Base-by-base conservation (phyloP, 2,329 filamentous ascomycete genomes). In the Rutstroemia sp. region DNA sequence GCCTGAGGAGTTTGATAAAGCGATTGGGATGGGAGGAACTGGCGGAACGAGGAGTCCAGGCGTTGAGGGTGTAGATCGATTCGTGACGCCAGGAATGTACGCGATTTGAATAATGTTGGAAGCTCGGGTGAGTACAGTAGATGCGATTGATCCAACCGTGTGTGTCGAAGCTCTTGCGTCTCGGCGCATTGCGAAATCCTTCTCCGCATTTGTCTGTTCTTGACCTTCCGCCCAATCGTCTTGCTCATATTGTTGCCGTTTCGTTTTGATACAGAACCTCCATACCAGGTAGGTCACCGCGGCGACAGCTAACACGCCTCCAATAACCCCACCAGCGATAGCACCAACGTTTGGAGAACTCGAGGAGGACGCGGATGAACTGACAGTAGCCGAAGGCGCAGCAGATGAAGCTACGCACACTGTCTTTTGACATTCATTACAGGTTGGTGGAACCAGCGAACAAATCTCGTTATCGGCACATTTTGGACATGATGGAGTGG, bases 21-120 rank as follows among this genome's bases (percentile, higher is more conserved):
- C 77, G 65, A 81, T 84, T 48, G 94, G 92, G 60, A 97, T 90
- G 16, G 92, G 91, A 44, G 94, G 94, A 4, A 99, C 92, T 0
- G 92, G 92, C n/a, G 92, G 91, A 4, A 95, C 88, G 51, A 92
- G 80, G 19, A 90, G 76, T 41, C 83, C 85, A 3, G 90, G 89
- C 0, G 90, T 92, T n/a, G 87, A 86, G 5, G 89, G 88, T 7
- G 86, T 85, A 12, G 92, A 91, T 63, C 92, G 83, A 74, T 96
- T 96, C 59, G 90, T 96, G 66, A 97, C 92, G 59, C 94, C 94
- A 14, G 94, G 94, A 63, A 99, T 97, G 72, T 97, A 99, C 56
- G 94, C 94, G 73, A 99, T 99, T 74, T 97, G 94, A 67, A 99
- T 99, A 70, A 99, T 92, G 76, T 99, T 99, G 67, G 94, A 97